phyloP scores from a whole-genome alignment of 495 filamentous ascomycete genomes.

The Evernia prunastri region DNA sequence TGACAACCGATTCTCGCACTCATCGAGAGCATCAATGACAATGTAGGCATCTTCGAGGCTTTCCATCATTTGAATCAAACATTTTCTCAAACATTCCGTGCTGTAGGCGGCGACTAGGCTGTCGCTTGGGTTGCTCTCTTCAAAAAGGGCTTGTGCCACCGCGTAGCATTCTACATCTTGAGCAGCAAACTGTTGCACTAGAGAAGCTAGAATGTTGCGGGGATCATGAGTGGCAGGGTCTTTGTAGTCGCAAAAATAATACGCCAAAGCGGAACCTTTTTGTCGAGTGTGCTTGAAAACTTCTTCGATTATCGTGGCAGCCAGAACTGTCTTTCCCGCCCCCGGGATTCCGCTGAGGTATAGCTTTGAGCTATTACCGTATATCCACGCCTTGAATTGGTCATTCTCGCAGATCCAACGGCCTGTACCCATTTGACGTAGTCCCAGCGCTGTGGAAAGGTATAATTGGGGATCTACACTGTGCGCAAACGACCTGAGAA shows the following conservation, averaged over 20 bases:
- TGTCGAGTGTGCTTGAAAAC: not conserved
- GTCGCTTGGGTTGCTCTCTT: not conserved
- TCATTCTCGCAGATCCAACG: conserved; percentile 1
- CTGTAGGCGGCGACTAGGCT: too few relatives aligned
- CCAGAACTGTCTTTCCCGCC: not conserved
- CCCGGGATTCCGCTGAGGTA: not conserved
- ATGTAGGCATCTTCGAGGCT: not conserved
- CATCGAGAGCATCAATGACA: not conserved
- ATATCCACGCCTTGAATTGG: not conserved
- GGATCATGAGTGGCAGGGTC: not conserved
- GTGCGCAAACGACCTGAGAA: not conserved
- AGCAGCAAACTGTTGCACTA: not conserved
- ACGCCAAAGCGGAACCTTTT: conserved; percentile 2
- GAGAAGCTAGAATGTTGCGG: not conserved
- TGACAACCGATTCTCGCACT: not conserved
- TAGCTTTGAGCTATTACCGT: not conserved
- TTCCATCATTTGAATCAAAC: not conserved
- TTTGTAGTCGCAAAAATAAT: conserved; percentile 1
- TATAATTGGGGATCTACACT: not conserved
- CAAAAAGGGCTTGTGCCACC: not conserved
- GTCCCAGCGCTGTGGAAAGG: not conserved
- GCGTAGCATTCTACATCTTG: not conserved
- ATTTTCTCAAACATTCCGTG: not conserved
- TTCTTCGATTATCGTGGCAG: not conserved
- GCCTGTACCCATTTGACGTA: not conserved